Evolutionary conservation across 2,329 filamentous ascomycete genomes (phyloP), one percentile per base, ranked within the genome.

Genomic region (Fusarium cyanostomum): DNA sequence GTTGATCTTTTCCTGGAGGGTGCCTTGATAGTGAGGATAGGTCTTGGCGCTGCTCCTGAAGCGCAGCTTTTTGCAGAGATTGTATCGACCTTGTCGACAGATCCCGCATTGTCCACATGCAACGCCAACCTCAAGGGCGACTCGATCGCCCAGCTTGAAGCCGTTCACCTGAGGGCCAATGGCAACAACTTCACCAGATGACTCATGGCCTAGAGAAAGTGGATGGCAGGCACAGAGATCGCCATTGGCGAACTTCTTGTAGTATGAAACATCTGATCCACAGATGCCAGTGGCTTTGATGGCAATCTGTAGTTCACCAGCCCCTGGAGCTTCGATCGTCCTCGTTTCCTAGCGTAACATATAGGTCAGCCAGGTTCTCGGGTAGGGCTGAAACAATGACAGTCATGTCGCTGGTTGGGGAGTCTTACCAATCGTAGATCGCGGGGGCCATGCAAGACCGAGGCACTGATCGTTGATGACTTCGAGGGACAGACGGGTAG

Each of bases 201-300:
- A 86, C 73, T 88, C 85, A 67, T 88, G 84, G n/a, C 86, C 86
- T 4, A 90, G 81, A 6, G 86, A 88, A 28, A 91, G 77, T 26
- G 89, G 88, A 59, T 84, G 82, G 64, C 85, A 87, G 42, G 86
- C 87, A 67, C 87, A 88, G 46, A 91, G 82, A 74, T 89, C 87
- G 41, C 88, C 88, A 70, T 91, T 91, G 75, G 87, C 86, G 71
- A 89, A 90, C 70, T 89, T 89, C 73, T 86, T 89, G 79, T 89
- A 91, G 75, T 91, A 91, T 50, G 86, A 86, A 51, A 90, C 84
- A 74, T 91, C 88, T 8, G 87, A 90, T 53, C 88, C 88, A 73
- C 88, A 91, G 68, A 91, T 87, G 33, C 88, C 88, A 21, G 88
- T 90, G 7, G 85, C 82, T 68, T 84, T 85, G 73, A 91, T 81